A percentile compares a stretch with the other conserved stretches of the same genome.
Conservation (phyloP, 2,329 filamentous ascomycete genomes). For the Pyrenochaeta sp. region DNA sequence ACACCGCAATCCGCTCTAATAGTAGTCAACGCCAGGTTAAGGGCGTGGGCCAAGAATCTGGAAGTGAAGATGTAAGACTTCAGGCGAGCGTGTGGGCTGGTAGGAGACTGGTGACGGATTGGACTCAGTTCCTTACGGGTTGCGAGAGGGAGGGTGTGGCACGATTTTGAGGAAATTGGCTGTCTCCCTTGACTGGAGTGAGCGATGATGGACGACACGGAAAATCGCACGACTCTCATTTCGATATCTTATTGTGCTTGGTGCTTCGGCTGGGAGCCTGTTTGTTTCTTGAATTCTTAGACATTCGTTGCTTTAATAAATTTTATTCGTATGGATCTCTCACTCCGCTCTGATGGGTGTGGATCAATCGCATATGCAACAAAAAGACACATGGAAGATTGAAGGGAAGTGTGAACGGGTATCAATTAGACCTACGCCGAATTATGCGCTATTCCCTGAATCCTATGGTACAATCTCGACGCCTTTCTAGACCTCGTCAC, state of each 20-base stretch:
- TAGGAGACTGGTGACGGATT: slow-evolving; percentile 18
- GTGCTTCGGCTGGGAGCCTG: neutral
- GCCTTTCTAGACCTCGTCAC: neutral
- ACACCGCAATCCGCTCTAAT: neutral
- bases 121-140: slow-evolving; percentile 17
- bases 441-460: slow-evolving; percentile 6
- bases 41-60: neutral
- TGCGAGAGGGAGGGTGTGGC: slow-evolving; percentile 33
- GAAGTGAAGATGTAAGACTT: neutral
- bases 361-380: neutral
- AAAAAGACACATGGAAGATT: neutral
- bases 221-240: neutral
- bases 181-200: too few species aligned
- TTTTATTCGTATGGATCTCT: neutral
- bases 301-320: neutral
- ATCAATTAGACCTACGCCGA: slow-evolving; percentile 18
- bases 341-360: too few species aligned
- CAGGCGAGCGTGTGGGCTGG: slow-evolving; percentile 21
- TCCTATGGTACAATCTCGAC: slow-evolving; percentile 2
- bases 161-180: slow-evolving; percentile 9
- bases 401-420: slow-evolving; percentile 11
- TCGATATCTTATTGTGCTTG: too few species aligned
- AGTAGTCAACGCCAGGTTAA: too few species aligned
- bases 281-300: neutral
- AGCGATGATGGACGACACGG: neutral